Base-by-base conservation (phyloP, 2,329 filamentous ascomycete species). In the Colletotrichum ledebouriae region DNA sequence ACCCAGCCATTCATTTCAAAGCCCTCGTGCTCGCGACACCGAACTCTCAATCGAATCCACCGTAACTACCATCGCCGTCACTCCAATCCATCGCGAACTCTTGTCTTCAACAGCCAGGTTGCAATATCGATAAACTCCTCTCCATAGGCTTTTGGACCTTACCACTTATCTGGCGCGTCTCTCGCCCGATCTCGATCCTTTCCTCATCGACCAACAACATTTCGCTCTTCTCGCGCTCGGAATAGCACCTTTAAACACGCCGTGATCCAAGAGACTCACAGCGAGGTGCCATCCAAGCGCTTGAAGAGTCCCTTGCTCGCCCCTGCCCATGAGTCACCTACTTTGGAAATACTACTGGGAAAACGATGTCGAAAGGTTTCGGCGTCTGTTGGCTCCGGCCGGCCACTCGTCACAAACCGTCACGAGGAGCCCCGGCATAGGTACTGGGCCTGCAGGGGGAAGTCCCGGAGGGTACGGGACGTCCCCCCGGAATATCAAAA, bases 341-440 rank as follows among this genome's bases (percentile, higher is more conserved):
- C 90, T 99, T 81, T 98, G 95, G 95, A 94, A 94, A 87, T 93
- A 89, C 80, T 98, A 95, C 80, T 92, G 97, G 86, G 92, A 98
- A 89, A 93, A 98, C 87, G 94, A 99, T 89, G 92, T 97, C 89
- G 94, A 97, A 80, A 90, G 85, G 78, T 98, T 99, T 87, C 92
- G 92, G 84, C 92, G 91, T 84, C 88, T 97, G 78, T 87, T 99
- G 87, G 90, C 90, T 77, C 89, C 89, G 79, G 86, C 91, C 81
- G 85, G 86, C 77, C 86, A 86, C 78, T 86, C 83, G 76, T 77
- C 84, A 71, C 87, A 88, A 74, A 76, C 82, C 67, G 77, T 83
- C 68, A 80, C 86, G 75, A 89, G 87, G 79, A 87, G 85, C 75
- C 82, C 86, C 6, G 81, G 78, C 29, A 72, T 81, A 83, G 80